Conservation (phyloP, 1,139 yeast species). For the Pichia sp. region DNA sequence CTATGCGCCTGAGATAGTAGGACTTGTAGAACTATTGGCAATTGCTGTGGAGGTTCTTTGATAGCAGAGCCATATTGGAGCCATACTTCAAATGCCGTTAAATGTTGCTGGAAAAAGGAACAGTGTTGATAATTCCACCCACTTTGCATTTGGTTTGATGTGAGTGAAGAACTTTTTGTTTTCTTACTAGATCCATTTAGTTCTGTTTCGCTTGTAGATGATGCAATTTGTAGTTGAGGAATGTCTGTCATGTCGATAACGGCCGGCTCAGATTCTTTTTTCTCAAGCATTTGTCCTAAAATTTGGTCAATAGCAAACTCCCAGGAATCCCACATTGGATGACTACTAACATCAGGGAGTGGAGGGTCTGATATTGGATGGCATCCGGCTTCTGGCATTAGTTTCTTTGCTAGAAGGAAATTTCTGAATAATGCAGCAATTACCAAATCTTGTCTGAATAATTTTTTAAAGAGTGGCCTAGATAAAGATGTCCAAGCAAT, state of each 20-base stretch:
- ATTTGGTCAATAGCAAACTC: slow-evolving; percentile 96
- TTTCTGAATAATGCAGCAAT: slow-evolving; percentile 95
- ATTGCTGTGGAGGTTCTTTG: slow-evolving; percentile 87
- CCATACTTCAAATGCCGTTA: slow-evolving; percentile 97
- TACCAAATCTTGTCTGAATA: slow-evolving; percentile 93
- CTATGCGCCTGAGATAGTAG: slow-evolving; percentile 91
- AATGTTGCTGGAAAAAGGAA: slow-evolving; percentile 89
- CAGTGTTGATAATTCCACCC: slow-evolving; percentile 70
- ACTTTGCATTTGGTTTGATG: slow-evolving; percentile 11
- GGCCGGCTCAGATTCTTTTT: slow-evolving; percentile 25
- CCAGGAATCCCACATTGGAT: slow-evolving; percentile 99
- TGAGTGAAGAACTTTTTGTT: background rate
- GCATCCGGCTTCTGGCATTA: slow-evolving; percentile 91
- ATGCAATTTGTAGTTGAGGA: slow-evolving; percentile 27
- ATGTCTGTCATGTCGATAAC: slow-evolving; percentile 25
- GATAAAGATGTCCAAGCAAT: slow-evolving; percentile 96
- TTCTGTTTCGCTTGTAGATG: slow-evolving; percentile 5
- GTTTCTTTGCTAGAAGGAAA: slow-evolving; percentile 83
- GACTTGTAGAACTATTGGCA: slow-evolving; percentile 91
- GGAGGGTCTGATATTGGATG: slow-evolving; percentile 95
- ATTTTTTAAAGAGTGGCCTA: slow-evolving; percentile 78
- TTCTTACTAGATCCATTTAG: background rate
- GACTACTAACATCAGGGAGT: slow-evolving; percentile 77
- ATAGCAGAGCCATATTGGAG: slow-evolving; percentile 82
- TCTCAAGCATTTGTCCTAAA: slow-evolving; percentile 58